Percentiles rank a stretch among this genome's conserved stretches.
Evolutionary conservation across 441 rosid species (phyloP).

Genomic region (Capsella rubella): DNA sequence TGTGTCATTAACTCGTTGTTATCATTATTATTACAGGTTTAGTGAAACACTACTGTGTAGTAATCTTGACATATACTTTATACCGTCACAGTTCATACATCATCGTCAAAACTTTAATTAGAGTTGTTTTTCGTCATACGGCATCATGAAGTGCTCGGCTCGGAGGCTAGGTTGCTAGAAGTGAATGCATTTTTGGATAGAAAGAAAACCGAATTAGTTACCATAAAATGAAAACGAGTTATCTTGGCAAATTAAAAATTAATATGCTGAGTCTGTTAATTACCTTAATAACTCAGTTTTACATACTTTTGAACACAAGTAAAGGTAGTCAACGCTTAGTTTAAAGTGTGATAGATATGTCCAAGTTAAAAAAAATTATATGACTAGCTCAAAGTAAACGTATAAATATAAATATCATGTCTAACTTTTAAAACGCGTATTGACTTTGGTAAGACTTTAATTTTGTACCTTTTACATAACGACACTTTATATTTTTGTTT

Average conservation of each 20-base stretch:
- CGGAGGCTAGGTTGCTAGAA: background rate
- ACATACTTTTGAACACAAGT: slow-evolving; percentile 25
- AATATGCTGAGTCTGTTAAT: background rate
- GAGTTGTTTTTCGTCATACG: background rate
- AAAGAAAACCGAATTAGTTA: background rate
- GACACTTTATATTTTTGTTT: slow-evolving; percentile 15
- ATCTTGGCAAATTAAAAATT: background rate
- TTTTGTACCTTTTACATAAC: background rate
- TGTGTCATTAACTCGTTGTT: too few relatives aligned
- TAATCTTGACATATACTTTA: background rate
- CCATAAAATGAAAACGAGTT: background rate
- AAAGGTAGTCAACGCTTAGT: slow-evolving; percentile 39
- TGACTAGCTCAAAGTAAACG: slow-evolving; percentile 37
- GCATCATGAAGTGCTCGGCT: background rate
- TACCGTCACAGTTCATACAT: background rate
- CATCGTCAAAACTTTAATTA: background rate
- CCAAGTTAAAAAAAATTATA: background rate
- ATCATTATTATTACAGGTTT: too few relatives aligned
- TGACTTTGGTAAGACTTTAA: slow-evolving; percentile 20
- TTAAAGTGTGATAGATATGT: slow-evolving; percentile 14
- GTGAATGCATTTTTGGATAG: background rate
- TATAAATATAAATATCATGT: slow-evolving; percentile 8
- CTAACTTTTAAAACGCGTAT: slow-evolving; percentile 37
- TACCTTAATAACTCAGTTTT: background rate
- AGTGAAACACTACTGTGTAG: too few relatives aligned